These are phyloP conservation scores for Aristolochia contorta DNA, from an alignment of 164 flowering plant species.

Conservation along the genomic window DNA sequence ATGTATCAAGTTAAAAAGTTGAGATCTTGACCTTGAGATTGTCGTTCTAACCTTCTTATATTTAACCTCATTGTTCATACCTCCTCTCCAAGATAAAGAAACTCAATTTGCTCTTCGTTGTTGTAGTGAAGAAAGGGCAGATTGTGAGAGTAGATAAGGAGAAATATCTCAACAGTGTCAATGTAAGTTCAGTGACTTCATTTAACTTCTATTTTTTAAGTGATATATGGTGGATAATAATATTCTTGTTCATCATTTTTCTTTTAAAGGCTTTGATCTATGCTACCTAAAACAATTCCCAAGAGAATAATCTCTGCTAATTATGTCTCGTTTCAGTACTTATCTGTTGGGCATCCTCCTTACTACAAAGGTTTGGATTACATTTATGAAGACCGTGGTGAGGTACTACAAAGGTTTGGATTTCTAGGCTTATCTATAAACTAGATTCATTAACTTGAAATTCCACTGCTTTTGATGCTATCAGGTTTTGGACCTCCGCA, in stretches of 20 bases:
- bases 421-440: no score
- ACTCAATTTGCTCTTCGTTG: neutral
- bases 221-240: no score
- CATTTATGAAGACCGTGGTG: conserved; percentile 93
- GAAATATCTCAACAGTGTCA: conserved; percentile 76
- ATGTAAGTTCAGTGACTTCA: conserved; percentile 34
- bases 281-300: no score
- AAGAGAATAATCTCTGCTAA: neutral
- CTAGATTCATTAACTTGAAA: neutral
- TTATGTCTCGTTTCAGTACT: conserved; percentile 37
- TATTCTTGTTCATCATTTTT: no score
- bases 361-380: conserved; percentile 90
- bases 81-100: no score
- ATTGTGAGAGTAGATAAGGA: conserved; percentile 86
- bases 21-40: no score
- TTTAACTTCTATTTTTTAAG: no score
- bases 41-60: no score
- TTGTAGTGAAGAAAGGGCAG: conserved; percentile 86
- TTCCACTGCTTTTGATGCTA: conserved; percentile 5
- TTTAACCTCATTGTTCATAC: no score
- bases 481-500: conserved; percentile 76
- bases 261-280: no score
- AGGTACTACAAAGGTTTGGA: conserved; percentile 31
- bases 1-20: no score
- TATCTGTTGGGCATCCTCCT: conserved; percentile 89